Evolutionary conservation across 345 rosid genomes (phyloP).

Genomic region (Draba incana): DNA sequence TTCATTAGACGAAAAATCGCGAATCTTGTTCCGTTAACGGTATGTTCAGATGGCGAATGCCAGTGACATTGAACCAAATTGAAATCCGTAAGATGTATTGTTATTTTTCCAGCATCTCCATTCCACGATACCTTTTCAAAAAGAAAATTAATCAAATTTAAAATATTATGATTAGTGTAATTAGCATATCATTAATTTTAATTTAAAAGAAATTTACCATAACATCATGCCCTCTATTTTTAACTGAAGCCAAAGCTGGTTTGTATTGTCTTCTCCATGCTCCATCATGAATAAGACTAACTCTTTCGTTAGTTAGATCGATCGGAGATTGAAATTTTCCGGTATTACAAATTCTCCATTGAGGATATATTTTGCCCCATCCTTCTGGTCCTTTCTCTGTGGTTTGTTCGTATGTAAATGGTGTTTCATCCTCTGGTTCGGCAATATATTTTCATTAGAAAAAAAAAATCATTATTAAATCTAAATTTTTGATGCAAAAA

Average conservation of each 20-base stretch:
- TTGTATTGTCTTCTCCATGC: constrained; percentile 55
- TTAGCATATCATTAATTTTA: background rate
- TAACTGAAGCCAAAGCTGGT: constrained; percentile 58
- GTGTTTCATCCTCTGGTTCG: constrained; percentile 49
- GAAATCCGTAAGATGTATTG: constrained; percentile 52
- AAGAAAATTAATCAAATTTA: background rate
- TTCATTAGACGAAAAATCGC: background rate
- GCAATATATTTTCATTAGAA: background rate
- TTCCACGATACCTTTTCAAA: constrained; percentile 59
- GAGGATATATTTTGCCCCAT: constrained; percentile 55
- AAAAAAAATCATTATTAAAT: background rate
- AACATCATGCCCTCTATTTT: constrained; percentile 71
- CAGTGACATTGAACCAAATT: constrained; percentile 60
- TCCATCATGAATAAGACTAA: constrained; percentile 29
- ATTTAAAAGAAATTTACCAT: constrained; percentile 37
- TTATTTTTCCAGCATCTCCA: constrained; percentile 65
- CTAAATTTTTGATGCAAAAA: background rate
- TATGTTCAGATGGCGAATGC: constrained; percentile 78
- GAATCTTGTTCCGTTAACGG: constrained; percentile 59
- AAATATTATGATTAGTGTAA: background rate
- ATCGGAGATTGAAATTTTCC: constrained; percentile 76
- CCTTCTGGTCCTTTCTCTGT: constrained; percentile 50
- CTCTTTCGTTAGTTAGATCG: constrained; percentile 47
- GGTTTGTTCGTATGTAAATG: constrained; percentile 47
- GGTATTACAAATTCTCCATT: constrained; percentile 56